Percentiles rank a stretch among this genome's conserved stretches.
These are phyloP conservation scores for Vigna mungo DNA, from an alignment of 306 rosid species.

Conservation along the genomic window DNA sequence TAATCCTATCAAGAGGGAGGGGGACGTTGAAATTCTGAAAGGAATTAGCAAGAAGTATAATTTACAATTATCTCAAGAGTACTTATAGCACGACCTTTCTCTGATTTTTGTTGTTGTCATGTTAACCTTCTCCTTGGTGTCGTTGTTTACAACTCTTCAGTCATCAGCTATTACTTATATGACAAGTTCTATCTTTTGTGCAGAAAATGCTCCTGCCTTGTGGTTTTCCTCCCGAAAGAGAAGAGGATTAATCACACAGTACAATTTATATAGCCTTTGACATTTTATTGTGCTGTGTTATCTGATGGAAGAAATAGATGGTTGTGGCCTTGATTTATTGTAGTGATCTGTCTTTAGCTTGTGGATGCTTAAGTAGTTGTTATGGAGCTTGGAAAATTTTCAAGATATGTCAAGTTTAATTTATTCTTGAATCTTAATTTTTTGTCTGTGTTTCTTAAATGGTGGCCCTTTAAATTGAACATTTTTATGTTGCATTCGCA, in stretches of 20 bases:
- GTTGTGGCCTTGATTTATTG: conserved; percentile 33
- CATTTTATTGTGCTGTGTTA: conserved; percentile 28
- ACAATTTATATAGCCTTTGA: conserved; percentile 23
- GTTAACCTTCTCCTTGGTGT: neutral
- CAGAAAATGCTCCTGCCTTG: conserved; percentile 98
- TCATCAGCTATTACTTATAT: neutral
- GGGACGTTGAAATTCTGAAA: too few relatives aligned
- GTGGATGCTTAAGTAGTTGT: conserved; percentile 15
- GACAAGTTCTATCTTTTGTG: conserved; percentile 38
- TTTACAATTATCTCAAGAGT: neutral
- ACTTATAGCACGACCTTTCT: neutral
- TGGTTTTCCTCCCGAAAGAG: conserved; percentile 93
- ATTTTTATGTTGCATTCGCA: conserved; percentile 7
- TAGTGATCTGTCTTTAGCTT: conserved; percentile 12
- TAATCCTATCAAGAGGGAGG: too few relatives aligned
- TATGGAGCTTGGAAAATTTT: neutral
- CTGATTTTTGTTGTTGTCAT: neutral
- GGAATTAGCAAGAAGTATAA: too few relatives aligned
- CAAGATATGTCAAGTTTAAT: neutral
- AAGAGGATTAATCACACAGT: conserved; percentile 65
- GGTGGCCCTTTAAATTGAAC: conserved; percentile 11
- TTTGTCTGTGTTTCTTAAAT: neutral
- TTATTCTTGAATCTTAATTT: neutral
- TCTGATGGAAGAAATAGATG: conserved; percentile 19
- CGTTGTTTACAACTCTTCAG: neutral